Base-by-base conservation (phyloP, 495 filamentous ascomycete genomes). In the Penicillium flavigenum region DNA sequence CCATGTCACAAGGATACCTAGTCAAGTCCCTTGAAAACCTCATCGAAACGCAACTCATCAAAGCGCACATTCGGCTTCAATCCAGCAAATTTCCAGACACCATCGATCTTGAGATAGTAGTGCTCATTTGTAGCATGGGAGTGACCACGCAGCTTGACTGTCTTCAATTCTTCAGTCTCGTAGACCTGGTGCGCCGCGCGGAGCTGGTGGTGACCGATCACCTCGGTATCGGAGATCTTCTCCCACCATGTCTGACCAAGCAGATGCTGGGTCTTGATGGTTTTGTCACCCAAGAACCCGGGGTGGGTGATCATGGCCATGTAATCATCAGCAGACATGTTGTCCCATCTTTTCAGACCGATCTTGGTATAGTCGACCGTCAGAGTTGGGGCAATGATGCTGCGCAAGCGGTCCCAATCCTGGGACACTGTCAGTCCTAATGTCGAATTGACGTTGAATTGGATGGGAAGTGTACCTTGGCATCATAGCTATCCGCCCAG, bases 401-500 rank as follows among this genome's bases (percentile, higher is more conserved):
- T 82, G 34, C 76, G 70, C 24, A 92, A 81, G 27, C 88, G 84
- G 7, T 81, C 75, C 88, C 88, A 91, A 79, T 92, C 86, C 79
- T 62, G 16, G 11, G 11, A 9, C 12, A 6, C 6, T 16, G 22
- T 50, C n/a, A 57, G 38, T 14, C 36, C 26, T 9, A 39, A 51
- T 48, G 9, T 26, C 20, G 4, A 11, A 20, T 44, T 19, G 10
- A 4, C 50, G 16, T 11, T 14, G n/a, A n/a, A 11, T 29, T 11
- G 45, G 17, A 24, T 36, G 22, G 36, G 11, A 51, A 19, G 17
- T 14, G 19, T 63, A 71, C 70, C 62, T 85, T 92, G 64, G 78
- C 81, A 73, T 92, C 89, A 70, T 92, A 92, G 79, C 86, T 88
- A 63, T 92, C 89, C 0, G 86, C 88, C 89, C 89, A 92, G 59